Percentiles rank a stretch among this genome's conserved stretches.
Evolutionary conservation across 1,284 basidiomycete genomes (phyloP).

Genomic region (Malassezia cuniculi): DNA sequence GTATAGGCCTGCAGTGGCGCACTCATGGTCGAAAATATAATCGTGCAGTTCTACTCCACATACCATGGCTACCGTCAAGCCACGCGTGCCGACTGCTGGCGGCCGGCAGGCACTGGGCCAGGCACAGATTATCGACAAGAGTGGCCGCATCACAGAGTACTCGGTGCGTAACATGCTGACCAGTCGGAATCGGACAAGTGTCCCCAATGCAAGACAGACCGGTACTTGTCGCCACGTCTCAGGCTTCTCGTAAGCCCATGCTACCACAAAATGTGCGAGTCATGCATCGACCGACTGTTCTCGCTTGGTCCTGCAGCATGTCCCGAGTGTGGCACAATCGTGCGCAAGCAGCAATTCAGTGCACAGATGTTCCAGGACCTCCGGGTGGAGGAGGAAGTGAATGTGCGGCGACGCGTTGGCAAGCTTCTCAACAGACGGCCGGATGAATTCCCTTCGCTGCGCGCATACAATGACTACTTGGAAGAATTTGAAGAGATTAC

Average conservation of each 20-base stretch:
- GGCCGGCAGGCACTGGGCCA: constrained; percentile 5
- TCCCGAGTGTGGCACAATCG: constrained; percentile 77
- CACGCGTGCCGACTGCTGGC: constrained; percentile 1
- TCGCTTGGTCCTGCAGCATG: constrained; percentile 91
- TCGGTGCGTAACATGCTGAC: constrained; percentile 11
- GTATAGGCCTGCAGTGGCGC: constrained; percentile 14
- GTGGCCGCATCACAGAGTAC: constrained; percentile 30
- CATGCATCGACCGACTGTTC: constrained; percentile 87
- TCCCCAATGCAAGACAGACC: constrained; percentile 90
- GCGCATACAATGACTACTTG: constrained; percentile 87
- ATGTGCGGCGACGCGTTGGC: constrained; percentile 68
- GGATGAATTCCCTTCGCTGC: constrained; percentile 72
- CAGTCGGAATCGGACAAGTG: constrained; percentile 59
- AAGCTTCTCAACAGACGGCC: constrained; percentile 73
- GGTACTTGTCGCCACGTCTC: constrained; percentile 87
- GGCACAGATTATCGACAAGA: constrained; percentile 23
- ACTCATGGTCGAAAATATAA: not conserved
- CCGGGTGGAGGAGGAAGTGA: constrained; percentile 88
- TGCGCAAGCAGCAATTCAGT: constrained; percentile 83
- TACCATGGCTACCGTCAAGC: constrained; percentile 3
- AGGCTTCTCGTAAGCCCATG: constrained; percentile 83
- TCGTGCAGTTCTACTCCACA: not conserved
- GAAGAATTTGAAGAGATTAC: constrained; percentile 92
- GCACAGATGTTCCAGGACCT: constrained; percentile 96
- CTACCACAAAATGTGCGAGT: constrained; percentile 79